Base-by-base conservation (phyloP, 2,329 filamentous ascomycete genomes). In the Penicillium freii region DNA sequence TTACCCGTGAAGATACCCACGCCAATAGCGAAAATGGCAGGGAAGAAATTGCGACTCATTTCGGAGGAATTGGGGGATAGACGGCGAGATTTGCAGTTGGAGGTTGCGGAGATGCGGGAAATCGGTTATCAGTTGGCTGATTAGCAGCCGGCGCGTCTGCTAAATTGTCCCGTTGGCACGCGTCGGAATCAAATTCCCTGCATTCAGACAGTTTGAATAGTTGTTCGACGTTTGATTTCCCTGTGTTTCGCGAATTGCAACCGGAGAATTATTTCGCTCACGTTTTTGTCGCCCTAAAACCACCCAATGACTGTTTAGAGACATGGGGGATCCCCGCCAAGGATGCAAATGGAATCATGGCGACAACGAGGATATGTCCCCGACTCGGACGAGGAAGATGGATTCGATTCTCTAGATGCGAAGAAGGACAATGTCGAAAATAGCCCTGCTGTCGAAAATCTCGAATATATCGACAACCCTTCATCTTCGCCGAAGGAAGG, bases 301-400 rank as follows among this genome's bases (percentile, higher is more conserved):
- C 56, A 51, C 58, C 66, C 50, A 34, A 73, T 72, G 71, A 61
- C 51, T 46, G 49, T 45, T 45, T 73, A 70, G 61, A 69, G 72
- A 69, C 61, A 75, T 75, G 74, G 72, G 69, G 63, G 56, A 69
- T 65, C 61, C 62, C 62, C 67, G 62, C 66, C 68, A 57, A 67
- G 62, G 58, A 66, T 64, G 67, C 70, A 71, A 75, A 77, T 77
- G 74, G 75, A 77, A 74, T 71, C 72, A 74, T 82, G 80, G 80
- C 76, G 76, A 68, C 73, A 77, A 69, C 75, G 76, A 71, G 79
- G 80, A 52, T 82, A 76, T 74, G 80, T 82, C 60, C 77, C 78
- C 59, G 80, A 81, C 68, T 81, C 80, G 43, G 80, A 82, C 59
- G 76, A 78, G 21, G 77, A 77, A 47, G 76, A 75, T 47, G 73